phyloP scores from a whole-genome alignment of 352 stramenopile genomes.

The Halophytophthora batemanensis region DNA sequence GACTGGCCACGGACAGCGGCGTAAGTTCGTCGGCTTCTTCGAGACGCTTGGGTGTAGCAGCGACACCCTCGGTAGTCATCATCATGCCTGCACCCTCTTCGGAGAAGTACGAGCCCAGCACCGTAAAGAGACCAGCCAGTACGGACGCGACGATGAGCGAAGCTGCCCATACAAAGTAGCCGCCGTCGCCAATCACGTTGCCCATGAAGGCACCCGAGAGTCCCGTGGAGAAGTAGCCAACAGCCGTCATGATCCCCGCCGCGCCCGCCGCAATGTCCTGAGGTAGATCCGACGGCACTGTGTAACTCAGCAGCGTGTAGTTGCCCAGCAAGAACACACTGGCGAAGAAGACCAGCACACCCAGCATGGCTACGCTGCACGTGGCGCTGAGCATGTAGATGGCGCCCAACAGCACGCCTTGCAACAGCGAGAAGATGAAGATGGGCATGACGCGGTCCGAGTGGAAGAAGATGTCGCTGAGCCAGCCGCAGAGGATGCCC shows the following conservation, averaged over 20 bases:
- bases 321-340: conserved; percentile 75
- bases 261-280: conserved; percentile 66
- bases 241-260: conserved; percentile 58
- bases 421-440: conserved; percentile 67
- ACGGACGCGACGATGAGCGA: conserved; percentile 62
- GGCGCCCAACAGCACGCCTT: conserved; percentile 44
- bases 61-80: too few species aligned
- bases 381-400: conserved; percentile 61
- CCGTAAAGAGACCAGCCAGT: conserved; percentile 54
- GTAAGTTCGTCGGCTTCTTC: conserved; percentile 31
- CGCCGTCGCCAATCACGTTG: conserved; percentile 45
- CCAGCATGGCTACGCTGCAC: conserved; percentile 45
- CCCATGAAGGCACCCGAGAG: conserved; percentile 67
- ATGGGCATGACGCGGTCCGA: conserved; percentile 67
- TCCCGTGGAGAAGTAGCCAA: conserved; percentile 68
- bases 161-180: conserved; percentile 54
- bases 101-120: conserved; percentile 56
- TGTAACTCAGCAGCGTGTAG: conserved; percentile 75
- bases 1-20: conserved; percentile 31
- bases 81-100: conserved; percentile 20
- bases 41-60: too few species aligned
- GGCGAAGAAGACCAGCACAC: conserved; percentile 53
- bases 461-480: conserved; percentile 67
- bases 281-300: conserved; percentile 66
- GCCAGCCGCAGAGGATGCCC: conserved; percentile 64